Conservation (phyloP, 257 asterid genomes). For the Ballota nigra region DNA sequence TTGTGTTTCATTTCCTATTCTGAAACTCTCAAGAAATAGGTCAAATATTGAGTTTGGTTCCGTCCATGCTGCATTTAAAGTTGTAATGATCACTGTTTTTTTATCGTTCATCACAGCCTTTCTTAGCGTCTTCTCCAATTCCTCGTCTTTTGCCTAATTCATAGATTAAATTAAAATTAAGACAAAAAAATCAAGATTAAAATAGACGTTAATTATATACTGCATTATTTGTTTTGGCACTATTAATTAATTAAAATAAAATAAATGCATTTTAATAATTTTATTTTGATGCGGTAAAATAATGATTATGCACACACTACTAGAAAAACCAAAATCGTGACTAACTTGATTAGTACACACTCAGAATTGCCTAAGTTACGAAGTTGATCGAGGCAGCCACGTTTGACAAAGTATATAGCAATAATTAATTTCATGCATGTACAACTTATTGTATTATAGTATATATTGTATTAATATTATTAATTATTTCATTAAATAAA, state of each 20-base stretch:
- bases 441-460: too few relatives aligned
- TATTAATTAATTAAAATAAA: too few relatives aligned
- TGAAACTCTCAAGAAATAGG: slow-evolving; percentile 57
- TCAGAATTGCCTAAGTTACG: not conserved
- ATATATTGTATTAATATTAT: too few relatives aligned
- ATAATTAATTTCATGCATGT: too few relatives aligned
- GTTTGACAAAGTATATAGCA: too few relatives aligned
- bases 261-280: too few relatives aligned
- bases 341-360: not conserved
- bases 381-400: not conserved
- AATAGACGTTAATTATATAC: too few relatives aligned
- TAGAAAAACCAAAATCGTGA: not conserved
- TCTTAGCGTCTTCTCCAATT: slow-evolving; percentile 34
- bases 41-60: slow-evolving; percentile 55
- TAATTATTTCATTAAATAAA: too few relatives aligned
- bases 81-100: slow-evolving; percentile 62
- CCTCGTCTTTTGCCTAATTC: slow-evolving; percentile 21
- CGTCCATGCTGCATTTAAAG: slow-evolving; percentile 63
- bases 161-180: not conserved
- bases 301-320: too few relatives aligned
- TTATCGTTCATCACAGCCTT: slow-evolving; percentile 43
- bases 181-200: not conserved
- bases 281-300: too few relatives aligned
- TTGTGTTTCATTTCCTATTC: slow-evolving; percentile 51
- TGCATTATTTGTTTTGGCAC: too few relatives aligned